These are phyloP conservation scores for Coprinellus micaceus DNA, from an alignment of 768 basidiomycete species.

Conservation along the genomic window DNA sequence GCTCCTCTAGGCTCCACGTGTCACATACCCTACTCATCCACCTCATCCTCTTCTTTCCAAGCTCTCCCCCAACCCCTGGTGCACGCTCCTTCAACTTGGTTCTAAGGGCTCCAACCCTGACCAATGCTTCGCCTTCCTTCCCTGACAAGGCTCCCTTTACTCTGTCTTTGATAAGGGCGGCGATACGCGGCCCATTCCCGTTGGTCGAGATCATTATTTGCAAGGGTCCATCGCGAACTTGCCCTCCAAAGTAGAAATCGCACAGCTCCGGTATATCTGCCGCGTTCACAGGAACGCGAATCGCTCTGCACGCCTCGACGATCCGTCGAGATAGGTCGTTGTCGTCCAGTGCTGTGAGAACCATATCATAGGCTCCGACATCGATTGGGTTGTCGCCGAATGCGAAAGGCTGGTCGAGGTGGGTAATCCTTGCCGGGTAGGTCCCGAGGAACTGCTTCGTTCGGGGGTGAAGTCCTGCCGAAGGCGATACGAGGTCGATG, in stretches of 20 bases:
- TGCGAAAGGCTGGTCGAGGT: slow-evolving; percentile 64
- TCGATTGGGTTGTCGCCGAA: slow-evolving; percentile 39
- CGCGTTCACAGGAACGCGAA: slow-evolving; percentile 85
- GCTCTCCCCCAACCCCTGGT: slow-evolving; percentile 75
- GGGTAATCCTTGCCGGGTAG: slow-evolving; percentile 53
- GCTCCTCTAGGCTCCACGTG: slow-evolving; percentile 78
- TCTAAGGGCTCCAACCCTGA: slow-evolving; percentile 74
- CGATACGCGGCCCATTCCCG: slow-evolving; percentile 88
- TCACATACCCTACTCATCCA: slow-evolving; percentile 92
- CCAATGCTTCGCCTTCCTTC: slow-evolving; percentile 72
- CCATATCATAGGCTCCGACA: slow-evolving; percentile 63
- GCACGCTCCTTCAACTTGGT: slow-evolving; percentile 70
- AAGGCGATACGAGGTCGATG: slow-evolving; percentile 76
- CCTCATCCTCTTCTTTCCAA: slow-evolving; percentile 79
- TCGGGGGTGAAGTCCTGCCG: slow-evolving; percentile 57
- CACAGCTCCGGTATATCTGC: slow-evolving; percentile 94
- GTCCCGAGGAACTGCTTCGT: slow-evolving; percentile 50
- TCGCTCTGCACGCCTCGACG: slow-evolving; percentile 60
- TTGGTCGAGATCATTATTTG: slow-evolving; percentile 97
- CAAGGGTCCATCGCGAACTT: slow-evolving; percentile 84
- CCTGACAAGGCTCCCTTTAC: slow-evolving; percentile 69
- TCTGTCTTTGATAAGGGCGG: slow-evolving; percentile 71
- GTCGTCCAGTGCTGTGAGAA: slow-evolving; percentile 91
- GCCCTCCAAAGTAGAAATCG: slow-evolving; percentile 98
- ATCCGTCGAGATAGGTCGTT: slow-evolving; percentile 69